Percentiles rank a stretch among this genome's conserved stretches.
These are phyloP conservation scores for Xerocomus potaroensis DNA, from an alignment of 768 basidiomycete species.

Conservation along the genomic window DNA sequence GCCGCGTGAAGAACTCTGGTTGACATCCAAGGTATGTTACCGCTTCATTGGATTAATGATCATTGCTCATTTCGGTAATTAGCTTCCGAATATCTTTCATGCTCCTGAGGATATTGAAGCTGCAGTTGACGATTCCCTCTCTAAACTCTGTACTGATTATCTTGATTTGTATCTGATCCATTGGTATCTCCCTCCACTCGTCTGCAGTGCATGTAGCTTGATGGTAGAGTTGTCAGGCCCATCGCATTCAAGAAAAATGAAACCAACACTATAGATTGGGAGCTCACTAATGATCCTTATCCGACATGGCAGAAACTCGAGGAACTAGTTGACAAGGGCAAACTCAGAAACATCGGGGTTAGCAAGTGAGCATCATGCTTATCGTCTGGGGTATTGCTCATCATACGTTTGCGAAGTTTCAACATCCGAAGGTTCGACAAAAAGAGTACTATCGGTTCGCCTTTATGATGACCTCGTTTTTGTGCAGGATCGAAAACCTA, in stretches of 20 bases:
- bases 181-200: constrained; percentile 43
- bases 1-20: constrained; percentile 59
- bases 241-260: constrained; percentile 60
- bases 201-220: not conserved
- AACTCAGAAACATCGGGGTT: constrained; percentile 74
- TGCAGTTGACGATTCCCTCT: constrained; percentile 61
- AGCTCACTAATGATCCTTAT: constrained; percentile 65
- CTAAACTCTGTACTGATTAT: constrained; percentile 60
- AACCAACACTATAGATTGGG: constrained; percentile 42
- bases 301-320: constrained; percentile 82
- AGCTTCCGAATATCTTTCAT: constrained; percentile 80
- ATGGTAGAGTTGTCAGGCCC: constrained; percentile 40
- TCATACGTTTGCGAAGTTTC: constrained; percentile 38
- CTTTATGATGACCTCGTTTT: not conserved
- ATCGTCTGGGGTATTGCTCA: not conserved
- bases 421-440: constrained; percentile 45
- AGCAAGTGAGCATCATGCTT: constrained; percentile 56
- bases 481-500: constrained; percentile 51
- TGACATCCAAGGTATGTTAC: constrained; percentile 51
- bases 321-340: constrained; percentile 71
- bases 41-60: not conserved
- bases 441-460: not conserved
- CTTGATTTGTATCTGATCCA: constrained; percentile 81
- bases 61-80: not conserved
- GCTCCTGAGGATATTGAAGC: constrained; percentile 67